These are phyloP conservation scores for Phanerodontia chrysosporium DNA, from an alignment of 768 basidiomycete genomes.

Conservation along the genomic window DNA sequence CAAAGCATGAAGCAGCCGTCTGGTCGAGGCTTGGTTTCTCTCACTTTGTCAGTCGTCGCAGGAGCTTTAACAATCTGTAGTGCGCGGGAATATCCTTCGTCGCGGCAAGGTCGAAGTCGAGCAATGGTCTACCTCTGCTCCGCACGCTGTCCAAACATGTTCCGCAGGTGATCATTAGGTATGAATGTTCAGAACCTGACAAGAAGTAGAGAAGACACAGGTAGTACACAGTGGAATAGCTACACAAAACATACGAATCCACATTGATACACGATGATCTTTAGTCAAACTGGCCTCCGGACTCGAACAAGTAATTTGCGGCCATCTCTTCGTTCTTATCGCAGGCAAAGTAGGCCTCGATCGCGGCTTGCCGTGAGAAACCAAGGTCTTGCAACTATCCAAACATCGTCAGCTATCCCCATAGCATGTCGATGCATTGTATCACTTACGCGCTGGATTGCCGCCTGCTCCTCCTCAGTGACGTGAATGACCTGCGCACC, in stretches of 20 bases:
- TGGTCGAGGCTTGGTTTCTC: too few species aligned
- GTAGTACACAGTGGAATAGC: constrained; percentile 1
- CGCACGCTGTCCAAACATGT: too few species aligned
- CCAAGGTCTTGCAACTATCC: constrained; percentile 80
- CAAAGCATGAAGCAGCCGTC: too few species aligned
- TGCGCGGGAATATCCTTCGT: too few species aligned
- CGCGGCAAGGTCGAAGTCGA: too few species aligned
- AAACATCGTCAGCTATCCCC: background rate
- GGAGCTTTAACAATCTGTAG: too few species aligned
- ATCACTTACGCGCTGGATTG: constrained; percentile 76
- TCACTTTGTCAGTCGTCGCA: too few species aligned
- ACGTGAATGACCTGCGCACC: constrained; percentile 68
- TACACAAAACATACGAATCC: background rate
- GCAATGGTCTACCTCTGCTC: too few species aligned
- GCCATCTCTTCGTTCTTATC: constrained; percentile 97
- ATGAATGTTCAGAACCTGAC: background rate
- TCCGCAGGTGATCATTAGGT: too few species aligned
- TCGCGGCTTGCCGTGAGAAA: constrained; percentile 74
- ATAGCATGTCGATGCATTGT: constrained; percentile 1
- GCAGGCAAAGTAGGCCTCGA: constrained; percentile 91
- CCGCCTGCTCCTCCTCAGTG: constrained; percentile 82
- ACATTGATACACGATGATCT: background rate
- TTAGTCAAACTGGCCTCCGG: background rate
- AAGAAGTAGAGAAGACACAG: background rate
- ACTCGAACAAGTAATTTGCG: constrained; percentile 89